Base-by-base conservation (phyloP, 495 filamentous ascomycete species). In the Filosporella fistucella region DNA sequence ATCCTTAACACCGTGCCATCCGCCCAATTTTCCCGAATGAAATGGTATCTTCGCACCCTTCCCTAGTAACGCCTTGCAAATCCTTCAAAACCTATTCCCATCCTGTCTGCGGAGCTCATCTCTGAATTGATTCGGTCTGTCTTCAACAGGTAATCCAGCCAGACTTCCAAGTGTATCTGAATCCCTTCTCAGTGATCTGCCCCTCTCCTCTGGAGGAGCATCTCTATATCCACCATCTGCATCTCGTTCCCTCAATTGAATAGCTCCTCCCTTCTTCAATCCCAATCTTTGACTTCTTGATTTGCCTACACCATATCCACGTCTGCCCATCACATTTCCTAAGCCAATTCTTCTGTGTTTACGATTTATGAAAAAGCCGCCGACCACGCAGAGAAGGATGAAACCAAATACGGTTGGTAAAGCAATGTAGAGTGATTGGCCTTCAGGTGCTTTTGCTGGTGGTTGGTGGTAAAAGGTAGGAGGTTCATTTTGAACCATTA, bases 321-420 rank as follows among this genome's bases (percentile, higher is more conserved):
- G 25, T n/a, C 53, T 42, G 12, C 53, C 53, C 53, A 56, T 56
- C 1, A 56, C 43, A 32, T 51, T 56, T 10, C 53, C 53, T 26
- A 56, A 42, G 16, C 42, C 48, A 13, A 56, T 56, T 16, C 25
- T 47, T 18, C 53, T 25, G n/a, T 42, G 35, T 23, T 51, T 47
- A 13, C 53, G 42, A 25, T 56, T 56, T 34, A 41, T 9, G 12
- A 51, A 14, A 43, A 35, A 42, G 1, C 34, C 42, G 8, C 53
- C 53, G 23, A 24, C 42, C n/a, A 56, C 24, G 17, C 47, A 47
- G n/a, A 56, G 20, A 14, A 51, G 6, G 18, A 56, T 51, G 21
- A 51, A 46, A 2, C 53, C 53, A 28, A 56, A 51, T 14, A 51
- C 43, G 4, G 34, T 30, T 17, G 53, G 53, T 1, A 56, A 39